phyloP scores from a whole-genome alignment of 1,284 basidiomycete species.

The Takashimella koratensis region DNA sequence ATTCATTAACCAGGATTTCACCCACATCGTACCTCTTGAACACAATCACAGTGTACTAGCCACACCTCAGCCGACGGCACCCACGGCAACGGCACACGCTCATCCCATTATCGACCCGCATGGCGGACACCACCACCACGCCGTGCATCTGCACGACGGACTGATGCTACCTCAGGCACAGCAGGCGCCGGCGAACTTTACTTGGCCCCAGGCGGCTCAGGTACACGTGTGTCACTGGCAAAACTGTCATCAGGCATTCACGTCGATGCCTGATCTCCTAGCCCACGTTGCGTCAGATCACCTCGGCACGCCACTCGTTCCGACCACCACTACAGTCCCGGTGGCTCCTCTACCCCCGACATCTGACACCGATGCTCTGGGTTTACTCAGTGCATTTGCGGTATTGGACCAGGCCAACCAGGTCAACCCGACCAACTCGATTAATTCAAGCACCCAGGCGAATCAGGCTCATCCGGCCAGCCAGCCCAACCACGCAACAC shows the following conservation, averaged over 20 bases:
- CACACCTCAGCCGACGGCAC: no score
- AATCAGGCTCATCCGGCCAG: neutral
- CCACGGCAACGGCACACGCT: no score
- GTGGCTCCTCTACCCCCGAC: neutral
- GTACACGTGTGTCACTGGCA: constrained; percentile 49
- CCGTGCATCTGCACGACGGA: no score
- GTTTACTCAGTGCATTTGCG: neutral
- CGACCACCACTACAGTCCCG: constrained; percentile 1
- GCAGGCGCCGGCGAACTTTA: no score
- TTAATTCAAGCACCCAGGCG: neutral
- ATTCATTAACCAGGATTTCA: no score
- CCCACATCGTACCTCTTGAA: no score
- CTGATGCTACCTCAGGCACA: constrained; percentile 2
- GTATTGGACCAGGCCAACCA: neutral
- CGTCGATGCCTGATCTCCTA: constrained; percentile 50
- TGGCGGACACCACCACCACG: no score
- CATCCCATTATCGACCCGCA: no score
- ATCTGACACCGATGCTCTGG: neutral
- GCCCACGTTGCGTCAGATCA: constrained; percentile 53
- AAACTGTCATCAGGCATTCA: constrained; percentile 50
- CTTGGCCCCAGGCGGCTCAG: no score
- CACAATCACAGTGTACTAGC: no score
- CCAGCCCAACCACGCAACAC: no score
- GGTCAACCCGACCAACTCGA: neutral
- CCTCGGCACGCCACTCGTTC: constrained; percentile 32